These are phyloP conservation scores for Hura crepitans DNA, from an alignment of 441 rosid genomes.

Conservation along the genomic window DNA sequence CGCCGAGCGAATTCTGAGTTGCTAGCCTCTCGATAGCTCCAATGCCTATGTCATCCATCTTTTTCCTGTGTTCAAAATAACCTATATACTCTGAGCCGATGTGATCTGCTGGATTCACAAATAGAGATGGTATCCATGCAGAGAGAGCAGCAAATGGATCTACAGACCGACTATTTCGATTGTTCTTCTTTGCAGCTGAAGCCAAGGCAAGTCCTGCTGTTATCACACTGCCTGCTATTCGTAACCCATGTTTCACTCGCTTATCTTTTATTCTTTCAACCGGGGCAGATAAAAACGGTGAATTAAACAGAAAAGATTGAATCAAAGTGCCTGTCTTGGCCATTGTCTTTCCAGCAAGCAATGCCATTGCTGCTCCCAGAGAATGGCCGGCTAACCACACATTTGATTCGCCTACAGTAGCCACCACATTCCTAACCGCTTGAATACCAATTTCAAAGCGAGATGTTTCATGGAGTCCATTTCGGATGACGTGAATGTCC, in stretches of 20 bases:
- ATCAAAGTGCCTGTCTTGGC: conserved; percentile 56
- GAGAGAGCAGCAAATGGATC: conserved; percentile 57
- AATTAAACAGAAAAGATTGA: conserved; percentile 69
- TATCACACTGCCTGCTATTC: conserved; percentile 73
- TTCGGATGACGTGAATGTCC: conserved; percentile 59
- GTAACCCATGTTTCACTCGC: conserved; percentile 64
- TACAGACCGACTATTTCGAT: conserved; percentile 31
- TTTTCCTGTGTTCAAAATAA: conserved; percentile 80
- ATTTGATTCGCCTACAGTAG: conserved; percentile 53
- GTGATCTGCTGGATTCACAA: conserved; percentile 61
- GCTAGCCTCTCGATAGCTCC: conserved; percentile 73
- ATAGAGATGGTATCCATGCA: conserved; percentile 63
- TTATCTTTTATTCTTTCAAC: conserved; percentile 64
- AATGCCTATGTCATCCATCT: conserved; percentile 80
- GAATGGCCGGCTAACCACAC: conserved; percentile 96
- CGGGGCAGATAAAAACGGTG: conserved; percentile 80
- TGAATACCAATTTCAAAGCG: conserved; percentile 77
- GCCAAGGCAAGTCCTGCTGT: conserved; percentile 85
- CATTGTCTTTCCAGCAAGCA: conserved; percentile 74
- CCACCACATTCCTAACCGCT: conserved; percentile 65
- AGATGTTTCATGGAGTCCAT: conserved; percentile 70
- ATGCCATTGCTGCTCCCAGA: conserved; percentile 81
- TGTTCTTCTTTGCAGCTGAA: conserved; percentile 38
- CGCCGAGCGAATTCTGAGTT: conserved; percentile 64
- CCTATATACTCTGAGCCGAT: conserved; percentile 78